Base-by-base conservation (phyloP, 306 rosid species). In the Malus orientalis region DNA sequence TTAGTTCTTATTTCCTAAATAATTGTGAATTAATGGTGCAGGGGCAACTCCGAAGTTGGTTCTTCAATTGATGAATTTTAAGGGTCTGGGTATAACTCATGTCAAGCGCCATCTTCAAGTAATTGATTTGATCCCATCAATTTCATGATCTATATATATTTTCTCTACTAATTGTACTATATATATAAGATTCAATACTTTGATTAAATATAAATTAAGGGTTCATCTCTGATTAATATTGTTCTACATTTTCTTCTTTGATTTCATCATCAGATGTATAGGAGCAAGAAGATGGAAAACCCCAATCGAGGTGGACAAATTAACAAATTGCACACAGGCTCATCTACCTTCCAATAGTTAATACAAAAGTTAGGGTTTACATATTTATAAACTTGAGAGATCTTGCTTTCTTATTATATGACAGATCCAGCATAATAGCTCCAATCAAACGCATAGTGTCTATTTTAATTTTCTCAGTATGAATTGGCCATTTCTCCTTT, bases 31-130 rank as follows among this genome's bases (percentile, higher is more conserved):
- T 77, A 25, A 13, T 57, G 69, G 70, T 61, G 85, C 79, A 86
- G 87, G 79, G 83, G 87, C 89, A 57, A 86, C 89, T 58, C 89
- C 87, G 4, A 86, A 86, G 73, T 71, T 86, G 74, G 87, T 86
- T 60, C 87, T 86, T 78, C 85, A 86, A 38, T 6, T 80, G 74
- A 86, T 83, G 87, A 83, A 86, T 70, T 59, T 83, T 54, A 78
- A 83, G 82, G 89, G 89, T 58, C 89, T 83, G 32, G 83, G 79
- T 85, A 86, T 86, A 67, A 85, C 89, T 78, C 87, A 86, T 61
- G 87, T 83, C 47, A 83, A 86, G 63, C 83, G 87, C 76, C 87
- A 86, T 78, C 87, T 86, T 58, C 89, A 86, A 77, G 89, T 83
- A 80, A 87, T 71, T 60, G 69, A n/a, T 45, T 15, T 44, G 10